Percentiles rank a stretch among this genome's conserved stretches.
phyloP scores from a whole-genome alignment of 2,329 filamentous ascomycete genomes.

The Alternaria postmessia region DNA sequence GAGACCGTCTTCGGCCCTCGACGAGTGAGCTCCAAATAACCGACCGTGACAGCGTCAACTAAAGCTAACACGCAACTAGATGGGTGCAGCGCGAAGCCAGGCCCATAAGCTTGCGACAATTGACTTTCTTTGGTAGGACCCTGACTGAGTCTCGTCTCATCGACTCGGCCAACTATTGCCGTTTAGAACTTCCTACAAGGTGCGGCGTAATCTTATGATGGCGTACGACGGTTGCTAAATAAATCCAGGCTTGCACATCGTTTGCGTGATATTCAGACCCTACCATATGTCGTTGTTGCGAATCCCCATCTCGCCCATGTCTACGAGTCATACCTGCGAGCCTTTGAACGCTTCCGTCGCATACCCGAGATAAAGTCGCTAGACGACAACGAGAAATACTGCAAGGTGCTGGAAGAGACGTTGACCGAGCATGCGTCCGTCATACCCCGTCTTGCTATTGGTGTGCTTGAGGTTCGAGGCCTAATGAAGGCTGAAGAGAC shows the following conservation, averaged over 20 bases:
- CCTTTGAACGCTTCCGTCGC: conserved; percentile 90
- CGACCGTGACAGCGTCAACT: background rate
- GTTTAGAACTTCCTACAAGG: conserved; percentile 90
- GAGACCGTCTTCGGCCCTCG: conserved; percentile 66
- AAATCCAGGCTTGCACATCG: conserved; percentile 80
- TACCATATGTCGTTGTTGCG: conserved; percentile 95
- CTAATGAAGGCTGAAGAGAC: conserved; percentile 82
- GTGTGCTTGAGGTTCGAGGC: conserved; percentile 87
- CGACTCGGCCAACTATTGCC: conserved; percentile 96
- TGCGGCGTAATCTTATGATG: conserved; percentile 41
- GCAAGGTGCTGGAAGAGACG: conserved; percentile 78
- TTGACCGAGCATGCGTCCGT: conserved; percentile 89
- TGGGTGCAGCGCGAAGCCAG: conserved; percentile 93
- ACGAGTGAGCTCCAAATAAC: conserved; percentile 59
- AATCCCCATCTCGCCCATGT: conserved; percentile 93
- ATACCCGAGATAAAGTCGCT: conserved; percentile 83
- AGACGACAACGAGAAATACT: conserved; percentile 89
- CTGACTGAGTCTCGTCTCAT: conserved; percentile 88
- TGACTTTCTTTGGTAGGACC: conserved; percentile 96
- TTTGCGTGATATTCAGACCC: conserved; percentile 93
- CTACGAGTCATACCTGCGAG: conserved; percentile 94
- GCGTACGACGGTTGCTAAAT: conserved; percentile 19
- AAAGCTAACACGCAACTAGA: conserved; percentile 57
- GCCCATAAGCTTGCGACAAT: conserved; percentile 93
- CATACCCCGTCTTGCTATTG: conserved; percentile 93